These are phyloP conservation scores for Rhizopus stolonifer DNA, from an alignment of 371 early-diverging fungal genomes.

Conservation along the genomic window DNA sequence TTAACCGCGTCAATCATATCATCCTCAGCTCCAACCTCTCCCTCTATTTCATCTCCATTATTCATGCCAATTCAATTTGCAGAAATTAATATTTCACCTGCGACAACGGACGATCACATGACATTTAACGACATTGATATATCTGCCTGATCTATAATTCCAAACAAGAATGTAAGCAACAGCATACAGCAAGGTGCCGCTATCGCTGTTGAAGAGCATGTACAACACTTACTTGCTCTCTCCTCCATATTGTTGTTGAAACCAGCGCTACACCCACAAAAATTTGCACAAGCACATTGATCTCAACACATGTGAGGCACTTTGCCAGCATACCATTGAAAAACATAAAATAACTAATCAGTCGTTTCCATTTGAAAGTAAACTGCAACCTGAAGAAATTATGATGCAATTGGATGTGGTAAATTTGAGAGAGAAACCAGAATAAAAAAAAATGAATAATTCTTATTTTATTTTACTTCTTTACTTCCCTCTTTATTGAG, in stretches of 20 bases:
- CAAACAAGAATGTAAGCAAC: conserved; percentile 11
- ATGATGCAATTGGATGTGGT: conserved; percentile 7
- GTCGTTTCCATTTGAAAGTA: conserved; percentile 3
- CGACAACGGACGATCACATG: conserved; percentile 10
- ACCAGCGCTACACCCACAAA: conserved; percentile 9
- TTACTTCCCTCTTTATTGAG: too few relatives aligned
- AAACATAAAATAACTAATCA: conserved; percentile 7
- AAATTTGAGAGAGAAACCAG: conserved; percentile 12
- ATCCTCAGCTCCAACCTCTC: conserved; percentile 11
- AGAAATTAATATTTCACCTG: conserved; percentile 7
- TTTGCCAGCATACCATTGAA: conserved; percentile 4
- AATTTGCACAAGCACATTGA: conserved; percentile 10
- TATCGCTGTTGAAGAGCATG: conserved; percentile 6
- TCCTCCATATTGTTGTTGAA: conserved; percentile 9
- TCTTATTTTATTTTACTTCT: too few relatives aligned
- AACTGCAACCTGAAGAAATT: conserved; percentile 4
- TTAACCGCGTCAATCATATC: conserved; percentile 5
- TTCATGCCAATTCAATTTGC: conserved; percentile 9
- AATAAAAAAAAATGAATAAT: too few relatives aligned
- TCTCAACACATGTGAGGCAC: conserved; percentile 9
- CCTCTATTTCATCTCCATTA: conserved; percentile 5
- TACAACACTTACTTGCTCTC: conserved; percentile 8
- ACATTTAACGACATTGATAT: conserved; percentile 8
- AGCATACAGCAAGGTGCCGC: conserved; percentile 1
- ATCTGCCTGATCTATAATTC: conserved; percentile 7